Evolutionary conservation across 169 alveolate species (phyloP), one percentile per base, ranked within the genome.

Genomic region (Cyclospora cayetanensis): DNA sequence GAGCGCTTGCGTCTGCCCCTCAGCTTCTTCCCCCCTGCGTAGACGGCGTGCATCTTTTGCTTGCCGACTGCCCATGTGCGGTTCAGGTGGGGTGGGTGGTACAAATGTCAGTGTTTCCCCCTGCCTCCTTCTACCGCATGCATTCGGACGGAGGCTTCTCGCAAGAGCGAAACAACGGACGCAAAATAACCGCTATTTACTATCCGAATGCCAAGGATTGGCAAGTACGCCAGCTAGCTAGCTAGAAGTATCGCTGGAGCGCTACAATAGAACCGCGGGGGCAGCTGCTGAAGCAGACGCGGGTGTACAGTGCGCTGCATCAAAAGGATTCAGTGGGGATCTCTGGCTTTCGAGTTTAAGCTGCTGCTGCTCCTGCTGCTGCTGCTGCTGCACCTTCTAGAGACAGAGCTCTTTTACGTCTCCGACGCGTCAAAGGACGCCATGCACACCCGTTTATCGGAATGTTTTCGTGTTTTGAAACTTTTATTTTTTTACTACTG

Each of bases 121-220:
- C 41, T 1, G 91, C 66, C 76, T 90, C 93, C 68, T 90, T 29
- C 93, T 80, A 80, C 91, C 43, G 60, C 76, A 79, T 46, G 70
- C 91, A 90, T 79, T 37, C 80, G 50, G 91, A 79, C 60, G 93
- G 37, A n/a, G 55, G 85, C 35, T 74, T n/a, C 63, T 27, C 9
- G 41, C 85, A 55, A 4, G 55, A 35, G 3, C 63, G 37, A 35
- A 77, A 92, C 90, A 92, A 92, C 46, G 95, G 95, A 11, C 85
- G 95, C 27, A 92, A 92, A 87, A 74, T 92, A 20, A 92, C 95
- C 11, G 92, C 93, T 65, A 53, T 89, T 20, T 85, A 77, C 68
- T 77, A 74, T 39, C 93, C 93, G 2, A 72, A 74, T 18, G 31
- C 55, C 2, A 43, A 31, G 34, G 90, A 72, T 41, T 42, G 87